Evolutionary conservation across 73 alveolate genomes (phyloP), one percentile per base, ranked within the genome.

Genomic region (Paramecium biaurelia): DNA sequence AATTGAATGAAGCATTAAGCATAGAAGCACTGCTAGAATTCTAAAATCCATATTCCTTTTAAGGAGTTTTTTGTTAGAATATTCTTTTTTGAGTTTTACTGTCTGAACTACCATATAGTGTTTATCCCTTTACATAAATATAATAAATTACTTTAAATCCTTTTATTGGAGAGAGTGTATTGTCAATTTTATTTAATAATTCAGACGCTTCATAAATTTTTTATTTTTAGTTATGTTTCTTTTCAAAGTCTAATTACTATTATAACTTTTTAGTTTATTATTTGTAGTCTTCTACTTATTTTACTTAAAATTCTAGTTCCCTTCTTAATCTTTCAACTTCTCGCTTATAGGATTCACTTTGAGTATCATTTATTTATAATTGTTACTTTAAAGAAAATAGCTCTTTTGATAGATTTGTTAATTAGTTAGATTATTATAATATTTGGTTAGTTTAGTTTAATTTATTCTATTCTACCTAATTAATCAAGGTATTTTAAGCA

Each of bases 261-360:
- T 11, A 30, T 6, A 63, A 23, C 10, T 63, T 63, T 63, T 63
- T 63, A 26, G 7, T 63, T 63, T 63, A 63, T 30, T 10, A 63
- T 63, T 63, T 63, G 12, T 63, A 63, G 0, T 63, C 84, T 63
- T 63, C 84, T 11, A 32, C 41, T 32, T 63, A 24, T 26, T 63
- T 63, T 32, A 5, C 43, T 30, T 63, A 32, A 63, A 63, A 63
- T 63, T 63, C 84, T 24, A 63, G 15, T 5, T 63, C 84, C 15
- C 84, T 63, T 63, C 49, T 63, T 63, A 63, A 63, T 30, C 84
- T 26, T 32, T 63, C 84, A 26, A 63, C 53, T 63, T 63, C 84
- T 63, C 84, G 7, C 28, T 63, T 63, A 63, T 63, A 63, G 24
- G 84, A 63, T 11, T 63, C 84, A 24, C 30, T 24, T 63, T 63